These are phyloP conservation scores for Olyra latifolia DNA, from an alignment of 176 grass and related monocot species.

Conservation along the genomic window DNA sequence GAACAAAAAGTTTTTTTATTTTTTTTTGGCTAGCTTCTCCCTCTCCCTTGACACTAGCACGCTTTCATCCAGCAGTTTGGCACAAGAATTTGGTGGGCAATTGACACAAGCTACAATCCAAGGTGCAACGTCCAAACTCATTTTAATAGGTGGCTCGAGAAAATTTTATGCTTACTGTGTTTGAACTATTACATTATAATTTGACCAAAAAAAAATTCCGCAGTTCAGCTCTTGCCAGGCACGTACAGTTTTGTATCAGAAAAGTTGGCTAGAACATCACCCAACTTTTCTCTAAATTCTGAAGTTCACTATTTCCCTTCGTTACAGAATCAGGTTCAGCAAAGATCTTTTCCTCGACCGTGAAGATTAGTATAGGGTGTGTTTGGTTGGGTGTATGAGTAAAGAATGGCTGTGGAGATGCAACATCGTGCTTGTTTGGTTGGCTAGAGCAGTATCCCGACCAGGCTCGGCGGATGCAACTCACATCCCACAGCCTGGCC, in stretches of 20 bases:
- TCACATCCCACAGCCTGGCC: too few relatives aligned
- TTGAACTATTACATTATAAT: not conserved
- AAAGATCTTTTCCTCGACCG: constrained; percentile 1
- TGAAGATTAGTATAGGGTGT: too few relatives aligned
- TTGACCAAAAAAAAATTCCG: not conserved
- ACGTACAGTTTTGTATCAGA: not conserved
- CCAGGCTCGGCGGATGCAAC: too few relatives aligned
- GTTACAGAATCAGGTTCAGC: not conserved
- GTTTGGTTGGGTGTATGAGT: too few relatives aligned
- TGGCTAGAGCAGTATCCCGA: too few relatives aligned
- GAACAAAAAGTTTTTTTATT: not conserved
- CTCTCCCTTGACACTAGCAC: not conserved
- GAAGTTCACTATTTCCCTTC: not conserved
- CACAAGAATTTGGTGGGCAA: not conserved
- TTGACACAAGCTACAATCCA: not conserved
- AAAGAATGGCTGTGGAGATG: too few relatives aligned
- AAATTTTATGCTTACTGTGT: not conserved
- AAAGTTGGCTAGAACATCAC: not conserved
- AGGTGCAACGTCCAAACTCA: not conserved
- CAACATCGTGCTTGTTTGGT: too few relatives aligned
- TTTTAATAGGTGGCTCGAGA: not conserved
- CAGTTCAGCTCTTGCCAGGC: not conserved
- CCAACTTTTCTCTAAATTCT: not conserved
- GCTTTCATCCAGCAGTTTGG: not conserved
- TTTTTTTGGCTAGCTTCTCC: not conserved